Percentiles rank a stretch among this genome's conserved stretches.
phyloP scores from a whole-genome alignment of 139 green algal genomes.

The Protoeuglena noctilucae region DNA sequence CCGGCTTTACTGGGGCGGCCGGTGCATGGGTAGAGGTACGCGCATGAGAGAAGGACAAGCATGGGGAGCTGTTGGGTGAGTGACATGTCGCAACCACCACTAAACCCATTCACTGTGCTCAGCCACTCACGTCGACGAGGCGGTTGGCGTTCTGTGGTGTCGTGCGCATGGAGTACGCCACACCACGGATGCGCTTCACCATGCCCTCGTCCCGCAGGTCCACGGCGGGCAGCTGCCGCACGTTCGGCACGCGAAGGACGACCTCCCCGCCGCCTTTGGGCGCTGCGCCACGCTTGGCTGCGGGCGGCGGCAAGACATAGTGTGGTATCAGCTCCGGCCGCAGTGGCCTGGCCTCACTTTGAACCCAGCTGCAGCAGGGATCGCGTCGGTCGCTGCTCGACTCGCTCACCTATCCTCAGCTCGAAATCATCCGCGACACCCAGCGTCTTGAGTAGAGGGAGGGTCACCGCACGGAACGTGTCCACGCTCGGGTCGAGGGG shows the following conservation, averaged over 20 bases:
- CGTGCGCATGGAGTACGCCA: slow-evolving; percentile 73
- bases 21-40: slow-evolving; percentile 6
- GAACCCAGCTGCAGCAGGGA: background rate
- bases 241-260: slow-evolving; percentile 38
- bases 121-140: slow-evolving; percentile 83
- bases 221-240: slow-evolving; percentile 40
- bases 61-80: too few relatives aligned
- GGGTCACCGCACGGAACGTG: slow-evolving; percentile 68
- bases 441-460: slow-evolving; percentile 67
- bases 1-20: background rate
- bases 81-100: too few relatives aligned
- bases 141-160: slow-evolving; percentile 66
- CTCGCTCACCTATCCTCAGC: slow-evolving; percentile 54
- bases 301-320: background rate
- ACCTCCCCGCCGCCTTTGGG: slow-evolving; percentile 12
- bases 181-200: slow-evolving; percentile 83
- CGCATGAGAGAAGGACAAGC: slow-evolving; percentile 16
- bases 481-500: slow-evolving; percentile 63
- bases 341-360: background rate
- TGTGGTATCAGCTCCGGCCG: background rate
- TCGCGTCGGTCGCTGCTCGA: too few relatives aligned
- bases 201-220: slow-evolving; percentile 71
- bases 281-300: background rate
- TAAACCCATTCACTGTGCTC: too few relatives aligned
- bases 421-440: slow-evolving; percentile 41